Evolutionary conservation across 1,284 basidiomycete genomes (phyloP), one percentile per base, ranked within the genome.

Genomic region (Meripilus lineatus): DNA sequence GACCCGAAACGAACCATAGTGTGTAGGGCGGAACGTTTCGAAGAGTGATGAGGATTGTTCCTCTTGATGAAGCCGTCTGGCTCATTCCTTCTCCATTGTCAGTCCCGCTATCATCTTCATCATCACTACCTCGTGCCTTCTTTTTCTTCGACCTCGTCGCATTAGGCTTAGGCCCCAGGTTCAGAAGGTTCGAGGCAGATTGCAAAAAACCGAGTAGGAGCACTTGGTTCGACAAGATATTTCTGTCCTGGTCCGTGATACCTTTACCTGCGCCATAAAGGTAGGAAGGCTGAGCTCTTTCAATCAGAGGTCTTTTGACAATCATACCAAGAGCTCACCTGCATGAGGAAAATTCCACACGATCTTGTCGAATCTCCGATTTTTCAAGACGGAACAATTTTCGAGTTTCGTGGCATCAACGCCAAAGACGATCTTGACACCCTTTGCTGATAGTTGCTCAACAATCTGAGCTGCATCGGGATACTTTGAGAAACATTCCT

Each of bases 341-440:
- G 88, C 88, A 70, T 99, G 95, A 40, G 95, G 95, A 57, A 98
- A 99, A 61, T 98, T 97, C 81, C 93, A 98, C 18, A 92, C 83
- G 46, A 98, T 78, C 65, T 79, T 72, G 70, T 93, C 85, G 78
- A 89, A 85, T 49, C 67, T 71, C 57, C 69, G 61, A 39, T 74
- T 71, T 50, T 81, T 84, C 38, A 88, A 63, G 7, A 62, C 56
- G 14, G 75, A 50, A 39, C 69, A 68, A 53, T 74, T 84, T 46
- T 87, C 83, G 33, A 97, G 63, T 45, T 72, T 78, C 4, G 85
- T 87, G 3, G 86, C 94, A 63, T 99, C 95, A 10, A 98, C 76
- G 5, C 75, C 74, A 61, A 97, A 99, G 3, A 89, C 59, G 2
- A 98, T 80, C 36, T 79, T 70, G 2, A 77, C 84, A 0, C 91